These are phyloP conservation scores for Auricularia sp. DNA, from an alignment of 768 basidiomycete genomes.

Conservation along the genomic window DNA sequence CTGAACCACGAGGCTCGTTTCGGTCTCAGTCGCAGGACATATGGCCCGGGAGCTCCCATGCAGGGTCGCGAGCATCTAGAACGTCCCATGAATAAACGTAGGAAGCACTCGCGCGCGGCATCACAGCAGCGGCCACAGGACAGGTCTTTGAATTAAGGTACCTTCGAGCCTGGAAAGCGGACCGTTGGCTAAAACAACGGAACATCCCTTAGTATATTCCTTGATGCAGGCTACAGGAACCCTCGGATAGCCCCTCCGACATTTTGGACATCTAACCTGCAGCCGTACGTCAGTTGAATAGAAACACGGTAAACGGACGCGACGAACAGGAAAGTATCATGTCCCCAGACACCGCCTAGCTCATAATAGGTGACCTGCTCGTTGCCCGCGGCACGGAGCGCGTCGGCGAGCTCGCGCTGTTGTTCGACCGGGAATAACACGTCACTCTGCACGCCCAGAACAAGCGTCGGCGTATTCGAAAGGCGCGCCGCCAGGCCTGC, in stretches of 20 bases:
- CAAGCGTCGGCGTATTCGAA: slow-evolving; percentile 63
- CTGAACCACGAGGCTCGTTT: too few relatives aligned
- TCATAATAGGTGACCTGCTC: slow-evolving; percentile 88
- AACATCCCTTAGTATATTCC: neutral
- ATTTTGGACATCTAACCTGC: slow-evolving; percentile 72
- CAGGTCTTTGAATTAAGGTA: too few relatives aligned
- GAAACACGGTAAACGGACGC: neutral
- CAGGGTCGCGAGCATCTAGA: too few relatives aligned
- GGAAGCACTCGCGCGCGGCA: too few relatives aligned
- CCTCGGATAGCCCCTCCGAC: slow-evolving; percentile 88
- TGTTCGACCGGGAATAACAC: slow-evolving; percentile 96
- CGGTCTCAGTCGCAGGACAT: too few relatives aligned
- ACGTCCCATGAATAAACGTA: too few relatives aligned
- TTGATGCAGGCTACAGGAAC: slow-evolving; percentile 42
- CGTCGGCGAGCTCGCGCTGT: slow-evolving; percentile 89
- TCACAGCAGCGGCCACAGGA: too few relatives aligned
- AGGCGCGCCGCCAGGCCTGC: slow-evolving; percentile 62
- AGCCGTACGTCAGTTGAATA: slow-evolving; percentile 1
- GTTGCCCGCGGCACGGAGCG: slow-evolving; percentile 84
- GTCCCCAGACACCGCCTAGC: slow-evolving; percentile 98
- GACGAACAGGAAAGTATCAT: slow-evolving; percentile 90
- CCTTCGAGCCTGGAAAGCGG: too few relatives aligned
- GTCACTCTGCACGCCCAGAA: slow-evolving; percentile 93
- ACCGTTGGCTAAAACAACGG: too few relatives aligned
- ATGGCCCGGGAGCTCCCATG: too few relatives aligned